Conservation (phyloP, 1,139 yeast species). For the Saccharomyces hybrid region DNA sequence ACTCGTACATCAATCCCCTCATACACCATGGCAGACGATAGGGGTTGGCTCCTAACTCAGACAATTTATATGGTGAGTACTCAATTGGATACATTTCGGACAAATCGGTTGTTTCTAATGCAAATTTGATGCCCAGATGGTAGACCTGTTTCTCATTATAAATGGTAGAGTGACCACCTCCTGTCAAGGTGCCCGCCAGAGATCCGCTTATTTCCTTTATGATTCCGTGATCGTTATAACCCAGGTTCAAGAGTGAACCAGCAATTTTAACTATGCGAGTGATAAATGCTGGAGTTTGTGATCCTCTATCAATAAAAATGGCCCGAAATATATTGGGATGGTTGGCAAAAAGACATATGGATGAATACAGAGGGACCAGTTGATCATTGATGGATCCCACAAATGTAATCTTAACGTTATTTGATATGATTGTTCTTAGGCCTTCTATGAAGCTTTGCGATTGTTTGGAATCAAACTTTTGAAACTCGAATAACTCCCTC, state of each 20-base stretch:
- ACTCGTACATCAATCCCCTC: constrained; percentile 66
- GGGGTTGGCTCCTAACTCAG: constrained; percentile 65
- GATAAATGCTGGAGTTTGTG: constrained; percentile 45
- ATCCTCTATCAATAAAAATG: constrained; percentile 64
- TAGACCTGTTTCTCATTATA: constrained; percentile 83
- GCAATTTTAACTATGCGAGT: constrained; percentile 46
- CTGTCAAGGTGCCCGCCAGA: constrained; percentile 84
- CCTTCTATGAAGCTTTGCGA: constrained; percentile 65
- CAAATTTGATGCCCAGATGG: constrained; percentile 65
- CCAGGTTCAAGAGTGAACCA: constrained; percentile 49
- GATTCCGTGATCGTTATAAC: constrained; percentile 66
- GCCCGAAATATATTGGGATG: constrained; percentile 91
- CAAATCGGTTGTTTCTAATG: constrained; percentile 67
- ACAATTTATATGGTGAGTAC: constrained; percentile 53
- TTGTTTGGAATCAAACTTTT: constrained; percentile 62
- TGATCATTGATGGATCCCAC: constrained; percentile 90
- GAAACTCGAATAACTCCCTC: constrained; percentile 79
- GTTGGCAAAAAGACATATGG: constrained; percentile 69
- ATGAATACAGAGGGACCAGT: constrained; percentile 83
- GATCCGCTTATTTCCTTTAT: constrained; percentile 75
- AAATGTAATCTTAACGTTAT: constrained; percentile 69
- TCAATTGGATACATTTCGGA: constrained; percentile 39
- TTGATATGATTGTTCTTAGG: constrained; percentile 52
- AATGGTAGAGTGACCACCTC: constrained; percentile 88
- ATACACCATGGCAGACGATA: constrained; percentile 88